Conservation (phyloP, 257 asterid species). For the Asclepias syriaca region DNA sequence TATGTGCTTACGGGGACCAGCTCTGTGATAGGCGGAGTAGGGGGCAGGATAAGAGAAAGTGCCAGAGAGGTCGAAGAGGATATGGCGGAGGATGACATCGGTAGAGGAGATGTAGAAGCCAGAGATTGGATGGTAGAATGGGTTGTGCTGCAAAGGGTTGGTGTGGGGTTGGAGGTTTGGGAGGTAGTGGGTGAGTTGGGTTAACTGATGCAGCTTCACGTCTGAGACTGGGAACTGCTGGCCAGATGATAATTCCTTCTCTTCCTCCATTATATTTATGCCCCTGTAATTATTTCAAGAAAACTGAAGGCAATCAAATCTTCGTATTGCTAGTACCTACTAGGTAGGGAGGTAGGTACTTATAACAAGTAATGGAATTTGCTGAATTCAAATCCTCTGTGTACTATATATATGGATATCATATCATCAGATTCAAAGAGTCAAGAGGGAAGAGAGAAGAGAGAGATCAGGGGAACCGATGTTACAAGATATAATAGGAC, state of each 20-base stretch:
- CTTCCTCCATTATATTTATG: too few species aligned
- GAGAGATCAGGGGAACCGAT: too few species aligned
- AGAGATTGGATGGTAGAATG: slow-evolving; percentile 47
- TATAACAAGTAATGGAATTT: too few species aligned
- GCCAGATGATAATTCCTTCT: not conserved
- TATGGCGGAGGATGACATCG: slow-evolving; percentile 62
- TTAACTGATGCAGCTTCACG: slow-evolving; percentile 33
- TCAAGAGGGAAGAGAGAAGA: too few species aligned
- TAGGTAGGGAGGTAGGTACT: too few species aligned
- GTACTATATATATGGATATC: too few species aligned
- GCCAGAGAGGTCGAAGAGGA: slow-evolving; percentile 45
- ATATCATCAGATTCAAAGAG: too few species aligned
- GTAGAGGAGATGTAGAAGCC: slow-evolving; percentile 56
- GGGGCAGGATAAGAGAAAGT: slow-evolving; percentile 18
- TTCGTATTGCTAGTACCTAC: too few species aligned
- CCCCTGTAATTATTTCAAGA: too few species aligned
- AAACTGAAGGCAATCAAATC: too few species aligned
- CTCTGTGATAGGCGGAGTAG: slow-evolving; percentile 52
- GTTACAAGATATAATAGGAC: too few species aligned
- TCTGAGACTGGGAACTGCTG: slow-evolving; percentile 18
- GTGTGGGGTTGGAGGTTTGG: slow-evolving; percentile 38
- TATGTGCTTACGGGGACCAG: slow-evolving; percentile 66
- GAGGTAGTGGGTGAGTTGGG: slow-evolving; percentile 54
- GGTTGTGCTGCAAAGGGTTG: slow-evolving; percentile 55
- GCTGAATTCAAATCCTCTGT: too few species aligned